A percentile compares a stretch with the other conserved stretches of the same genome.
Conservation (phyloP, 2,329 filamentous ascomycete species). For the Herpomyces periplanetae region DNA sequence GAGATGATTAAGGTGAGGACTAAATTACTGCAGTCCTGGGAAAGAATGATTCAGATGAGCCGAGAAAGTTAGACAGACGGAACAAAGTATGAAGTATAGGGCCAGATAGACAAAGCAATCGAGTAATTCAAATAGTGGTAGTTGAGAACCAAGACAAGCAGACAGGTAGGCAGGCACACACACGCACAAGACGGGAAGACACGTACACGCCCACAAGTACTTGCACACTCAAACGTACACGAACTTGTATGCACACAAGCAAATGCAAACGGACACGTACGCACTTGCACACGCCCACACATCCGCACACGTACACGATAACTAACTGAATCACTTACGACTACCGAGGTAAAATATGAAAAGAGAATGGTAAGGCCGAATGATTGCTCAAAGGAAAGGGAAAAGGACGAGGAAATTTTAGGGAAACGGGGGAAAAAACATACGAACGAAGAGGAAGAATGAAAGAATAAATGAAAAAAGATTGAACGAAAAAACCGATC, state of each 20-base stretch:
- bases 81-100: background rate
- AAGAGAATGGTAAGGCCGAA: background rate
- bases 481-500: slow-evolving; percentile 2
- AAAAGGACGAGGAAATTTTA: slow-evolving; percentile 2
- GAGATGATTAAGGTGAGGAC: slow-evolving; percentile 1
- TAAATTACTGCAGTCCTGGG: no score
- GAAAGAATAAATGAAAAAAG: slow-evolving; percentile 3
- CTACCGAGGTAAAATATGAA: slow-evolving; percentile 2
- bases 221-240: no score
- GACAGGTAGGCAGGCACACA: slow-evolving; percentile 4
- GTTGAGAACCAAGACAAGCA: slow-evolving; percentile 5
- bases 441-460: slow-evolving; percentile 6
- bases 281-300: slow-evolving; percentile 3
- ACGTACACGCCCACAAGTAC: no score
- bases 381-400: slow-evolving; percentile 2
- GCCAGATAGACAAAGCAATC: background rate
- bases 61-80: no score
- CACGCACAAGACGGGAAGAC: background rate
- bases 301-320: slow-evolving; percentile 5
- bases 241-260: no score
- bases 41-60: no score
- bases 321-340: slow-evolving; percentile 6
- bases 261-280: no score
- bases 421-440: slow-evolving; percentile 3
- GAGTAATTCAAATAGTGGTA: slow-evolving; percentile 2